phyloP scores from a whole-genome alignment of 257 asterid species.

The Solanum bulbocastanum region DNA sequence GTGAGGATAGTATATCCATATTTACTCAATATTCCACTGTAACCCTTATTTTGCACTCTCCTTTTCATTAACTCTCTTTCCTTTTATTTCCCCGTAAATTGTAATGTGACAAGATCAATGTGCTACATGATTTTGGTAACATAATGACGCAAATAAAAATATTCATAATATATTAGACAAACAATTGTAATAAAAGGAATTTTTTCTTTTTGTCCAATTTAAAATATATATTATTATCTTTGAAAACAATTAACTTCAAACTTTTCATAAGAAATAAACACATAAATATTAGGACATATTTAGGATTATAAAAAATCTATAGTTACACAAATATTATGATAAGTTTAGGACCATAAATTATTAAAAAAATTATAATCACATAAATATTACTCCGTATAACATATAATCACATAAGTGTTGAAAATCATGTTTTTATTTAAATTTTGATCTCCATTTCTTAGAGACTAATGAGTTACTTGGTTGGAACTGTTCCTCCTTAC shows the following conservation, averaged over 20 bases:
- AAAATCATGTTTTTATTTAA: background rate
- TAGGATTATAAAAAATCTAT: background rate
- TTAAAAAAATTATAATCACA: background rate
- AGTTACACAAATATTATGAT: background rate
- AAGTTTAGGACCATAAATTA: background rate
- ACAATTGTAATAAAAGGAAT: background rate
- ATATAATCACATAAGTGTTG: background rate
- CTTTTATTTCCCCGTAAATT: background rate
- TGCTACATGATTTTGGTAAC: background rate
- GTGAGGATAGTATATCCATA: background rate
- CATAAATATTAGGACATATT: background rate
- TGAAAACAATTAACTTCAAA: background rate
- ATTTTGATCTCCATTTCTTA: background rate
- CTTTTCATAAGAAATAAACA: background rate
- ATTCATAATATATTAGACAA: background rate
- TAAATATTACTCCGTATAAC: background rate
- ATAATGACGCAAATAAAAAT: background rate
- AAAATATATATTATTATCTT: background rate
- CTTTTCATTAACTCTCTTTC: background rate
- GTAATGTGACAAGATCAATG: background rate
- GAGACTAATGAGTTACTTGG: background rate
- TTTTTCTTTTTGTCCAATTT: background rate
- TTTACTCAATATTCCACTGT: background rate
- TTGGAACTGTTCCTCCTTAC: background rate
- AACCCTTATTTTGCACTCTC: background rate